phyloP scores from a whole-genome alignment of 352 stramenopile genomes.

The Phytophthora chlamydospora region DNA sequence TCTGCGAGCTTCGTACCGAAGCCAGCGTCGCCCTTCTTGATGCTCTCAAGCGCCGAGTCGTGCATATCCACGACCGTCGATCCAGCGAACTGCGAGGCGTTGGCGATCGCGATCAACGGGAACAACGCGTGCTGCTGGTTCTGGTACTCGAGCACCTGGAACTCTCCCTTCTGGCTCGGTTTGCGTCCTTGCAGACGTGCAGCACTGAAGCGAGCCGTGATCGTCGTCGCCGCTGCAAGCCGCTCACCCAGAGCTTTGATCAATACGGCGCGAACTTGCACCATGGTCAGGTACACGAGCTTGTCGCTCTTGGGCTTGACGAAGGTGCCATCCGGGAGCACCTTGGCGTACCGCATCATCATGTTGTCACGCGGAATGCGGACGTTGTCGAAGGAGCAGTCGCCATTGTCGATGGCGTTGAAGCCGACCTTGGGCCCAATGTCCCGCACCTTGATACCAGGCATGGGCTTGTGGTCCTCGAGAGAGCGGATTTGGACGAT shows the following conservation, averaged over 20 bases:
- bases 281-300: conserved; percentile 66
- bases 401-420: conserved; percentile 28
- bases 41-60: conserved; percentile 37
- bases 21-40: conserved; percentile 38
- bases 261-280: conserved; percentile 39
- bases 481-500: conserved; percentile 27
- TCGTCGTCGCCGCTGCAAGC: conserved; percentile 31
- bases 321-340: conserved; percentile 60
- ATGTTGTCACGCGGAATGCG: conserved; percentile 26
- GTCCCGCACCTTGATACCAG: conserved; percentile 23
- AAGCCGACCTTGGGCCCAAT: conserved; percentile 31
- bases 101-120: conserved; percentile 42
- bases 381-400: conserved; percentile 27
- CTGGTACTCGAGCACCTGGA: conserved; percentile 59
- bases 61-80: conserved; percentile 37
- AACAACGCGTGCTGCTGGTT: conserved; percentile 54
- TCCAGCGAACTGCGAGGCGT: conserved; percentile 40
- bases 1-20: conserved; percentile 54
- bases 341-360: conserved; percentile 37
- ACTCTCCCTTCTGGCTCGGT: conserved; percentile 41
- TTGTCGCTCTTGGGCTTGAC: conserved; percentile 71
- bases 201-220: conserved; percentile 53
- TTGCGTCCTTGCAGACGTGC: conserved; percentile 45
- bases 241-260: conserved; percentile 1
- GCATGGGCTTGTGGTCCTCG: conserved; percentile 22